Conservation (phyloP, 768 basidiomycete species). For the Boletales sp. region DNA sequence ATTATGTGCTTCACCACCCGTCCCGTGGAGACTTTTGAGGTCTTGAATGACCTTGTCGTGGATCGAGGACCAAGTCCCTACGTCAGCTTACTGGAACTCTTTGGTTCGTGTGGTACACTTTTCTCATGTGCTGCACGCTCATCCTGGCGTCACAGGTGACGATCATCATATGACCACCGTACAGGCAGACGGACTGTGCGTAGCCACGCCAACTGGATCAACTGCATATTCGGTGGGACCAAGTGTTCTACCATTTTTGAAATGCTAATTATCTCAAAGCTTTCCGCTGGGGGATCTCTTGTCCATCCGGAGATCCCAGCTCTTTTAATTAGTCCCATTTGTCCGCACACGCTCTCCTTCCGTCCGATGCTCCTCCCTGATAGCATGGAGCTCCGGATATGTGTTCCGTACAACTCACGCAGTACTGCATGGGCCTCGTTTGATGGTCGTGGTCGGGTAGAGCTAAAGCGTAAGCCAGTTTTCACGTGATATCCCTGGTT, state of each 20-base stretch:
- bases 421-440: conserved; percentile 99
- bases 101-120: conserved; percentile 57
- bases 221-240: conserved; percentile 90
- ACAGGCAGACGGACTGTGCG: conserved; percentile 93
- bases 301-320: conserved; percentile 98
- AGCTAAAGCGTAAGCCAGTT: conserved; percentile 78
- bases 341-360: conserved; percentile 97
- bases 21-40: conserved; percentile 95
- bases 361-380: conserved; percentile 98
- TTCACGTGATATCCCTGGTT: neutral
- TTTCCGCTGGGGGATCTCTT: conserved; percentile 96
- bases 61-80: conserved; percentile 98
- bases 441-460: conserved; percentile 94
- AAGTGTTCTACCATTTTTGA: neutral
- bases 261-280: conserved; percentile 32
- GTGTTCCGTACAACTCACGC: conserved; percentile 97
- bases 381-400: conserved; percentile 96
- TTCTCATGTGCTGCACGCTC: conserved; percentile 1
- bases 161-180: conserved; percentile 99
- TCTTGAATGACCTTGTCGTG: conserved; percentile 93
- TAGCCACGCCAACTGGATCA: conserved; percentile 95
- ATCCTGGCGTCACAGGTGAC: conserved; percentile 59
- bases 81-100: conserved; percentile 92
- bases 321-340: conserved; percentile 93
- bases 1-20: conserved; percentile 97